phyloP scores from a whole-genome alignment of 306 rosid species.

The Vachellia pachyceras region DNA sequence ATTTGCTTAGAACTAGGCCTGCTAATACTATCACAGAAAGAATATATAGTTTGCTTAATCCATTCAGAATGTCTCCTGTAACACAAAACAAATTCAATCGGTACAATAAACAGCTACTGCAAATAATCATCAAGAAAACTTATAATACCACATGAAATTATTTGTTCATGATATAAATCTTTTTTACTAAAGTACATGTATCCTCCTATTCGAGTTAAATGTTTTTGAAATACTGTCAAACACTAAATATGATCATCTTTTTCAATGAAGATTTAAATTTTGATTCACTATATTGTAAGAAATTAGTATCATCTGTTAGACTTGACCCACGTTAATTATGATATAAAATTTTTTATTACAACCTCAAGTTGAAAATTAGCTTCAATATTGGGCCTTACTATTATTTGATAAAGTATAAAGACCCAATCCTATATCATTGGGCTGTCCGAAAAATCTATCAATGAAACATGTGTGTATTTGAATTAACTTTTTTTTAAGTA shows the following conservation, averaged over 20 bases:
- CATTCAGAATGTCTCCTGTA: conserved; percentile 33
- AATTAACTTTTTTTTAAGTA: no score
- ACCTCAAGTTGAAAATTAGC: background rate
- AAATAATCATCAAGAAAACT: background rate
- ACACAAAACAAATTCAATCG: conserved; percentile 7
- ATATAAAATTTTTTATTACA: no score
- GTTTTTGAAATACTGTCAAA: no score
- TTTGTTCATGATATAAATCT: background rate
- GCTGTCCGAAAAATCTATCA: background rate
- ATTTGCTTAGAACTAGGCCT: conserved; percentile 21
- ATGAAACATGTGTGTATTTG: no score
- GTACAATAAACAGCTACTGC: background rate
- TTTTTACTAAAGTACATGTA: no score
- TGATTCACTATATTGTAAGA: no score
- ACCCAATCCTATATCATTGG: background rate
- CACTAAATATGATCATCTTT: no score
- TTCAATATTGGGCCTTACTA: background rate
- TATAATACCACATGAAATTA: background rate
- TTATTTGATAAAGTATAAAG: background rate
- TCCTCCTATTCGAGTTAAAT: no score
- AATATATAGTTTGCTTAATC: conserved; percentile 30
- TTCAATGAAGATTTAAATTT: no score
- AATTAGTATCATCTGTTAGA: no score
- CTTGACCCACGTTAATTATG: no score
- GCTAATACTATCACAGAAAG: conserved; percentile 31